These are phyloP conservation scores for Ophiostoma perfectum DNA, from an alignment of 2,329 filamentous ascomycete genomes.

Conservation along the genomic window DNA sequence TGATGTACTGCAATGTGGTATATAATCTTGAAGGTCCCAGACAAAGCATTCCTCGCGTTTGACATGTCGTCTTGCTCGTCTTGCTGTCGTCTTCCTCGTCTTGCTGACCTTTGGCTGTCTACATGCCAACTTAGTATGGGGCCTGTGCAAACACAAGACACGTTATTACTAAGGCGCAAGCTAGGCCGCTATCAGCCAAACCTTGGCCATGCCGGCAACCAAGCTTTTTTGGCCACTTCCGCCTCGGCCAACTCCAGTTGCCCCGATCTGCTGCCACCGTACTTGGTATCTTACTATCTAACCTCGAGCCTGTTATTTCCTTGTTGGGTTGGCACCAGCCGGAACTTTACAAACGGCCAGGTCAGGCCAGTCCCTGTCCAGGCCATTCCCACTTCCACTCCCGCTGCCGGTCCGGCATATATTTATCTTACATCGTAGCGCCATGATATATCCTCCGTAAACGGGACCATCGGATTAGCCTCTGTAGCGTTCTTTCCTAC, in stretches of 20 bases:
- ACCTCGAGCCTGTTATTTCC: constrained; percentile 1
- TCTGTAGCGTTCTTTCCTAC: neutral
- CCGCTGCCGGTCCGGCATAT: constrained; percentile 5
- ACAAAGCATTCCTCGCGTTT: no score
- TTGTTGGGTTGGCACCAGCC: constrained; percentile 8
- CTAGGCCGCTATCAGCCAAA: constrained; percentile 1
- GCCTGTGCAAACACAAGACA: neutral
- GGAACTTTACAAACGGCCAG: neutral
- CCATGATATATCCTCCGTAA: neutral
- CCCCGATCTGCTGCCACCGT: no score
- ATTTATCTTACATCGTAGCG: neutral
- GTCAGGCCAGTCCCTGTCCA: neutral
- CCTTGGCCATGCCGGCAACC: neutral
- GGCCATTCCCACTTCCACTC: neutral
- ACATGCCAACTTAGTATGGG: no score
- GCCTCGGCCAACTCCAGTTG: neutral
- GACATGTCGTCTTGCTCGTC: no score
- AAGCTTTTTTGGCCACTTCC: constrained; percentile 6
- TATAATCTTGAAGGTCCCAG: no score
- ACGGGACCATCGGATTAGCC: constrained; percentile 8
- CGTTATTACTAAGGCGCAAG: neutral
- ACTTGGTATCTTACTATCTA: no score
- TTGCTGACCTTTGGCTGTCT: no score
- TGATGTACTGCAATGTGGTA: no score
- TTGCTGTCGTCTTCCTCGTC: no score